Conservation (phyloP, 163 green algal species). For the Trebouxia gelatinosa region DNA sequence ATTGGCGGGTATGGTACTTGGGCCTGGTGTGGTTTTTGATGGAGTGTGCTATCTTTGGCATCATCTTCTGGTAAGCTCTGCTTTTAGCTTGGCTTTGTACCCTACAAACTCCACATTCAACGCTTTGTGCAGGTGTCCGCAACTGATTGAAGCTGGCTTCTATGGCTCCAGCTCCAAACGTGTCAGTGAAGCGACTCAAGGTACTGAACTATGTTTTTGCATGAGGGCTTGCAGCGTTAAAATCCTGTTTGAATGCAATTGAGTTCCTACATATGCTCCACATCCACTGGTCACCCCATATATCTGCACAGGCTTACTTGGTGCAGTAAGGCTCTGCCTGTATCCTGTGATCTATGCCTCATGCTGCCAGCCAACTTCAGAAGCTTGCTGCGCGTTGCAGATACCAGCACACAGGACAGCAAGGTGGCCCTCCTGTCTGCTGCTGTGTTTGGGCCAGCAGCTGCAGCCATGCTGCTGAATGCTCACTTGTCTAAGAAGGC, state of each 20-base stretch:
- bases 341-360: not conserved
- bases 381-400: not conserved
- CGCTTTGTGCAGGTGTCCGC: constrained; percentile 21
- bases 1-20: constrained; percentile 24
- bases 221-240: too few species aligned
- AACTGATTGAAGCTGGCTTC: constrained; percentile 13
- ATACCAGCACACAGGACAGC: constrained; percentile 27
- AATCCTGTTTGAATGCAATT: too few species aligned
- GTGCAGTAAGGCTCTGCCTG: not conserved
- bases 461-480: constrained; percentile 8
- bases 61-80: constrained; percentile 10
- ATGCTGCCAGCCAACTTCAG: not conserved
- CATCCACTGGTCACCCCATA: not conserved
- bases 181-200: too few species aligned
- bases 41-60: constrained; percentile 20
- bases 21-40: constrained; percentile 26
- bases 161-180: too few species aligned
- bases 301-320: not conserved
- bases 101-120: not conserved
- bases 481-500: not conserved
- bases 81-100: not conserved
- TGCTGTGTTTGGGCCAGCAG: constrained; percentile 23
- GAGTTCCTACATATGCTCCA: too few species aligned
- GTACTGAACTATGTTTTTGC: too few species aligned
- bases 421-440: constrained; percentile 23